A percentile compares a stretch with the other conserved stretches of the same genome.
Conservation (phyloP, 2,329 filamentous ascomycete species). For the Trichoderma aggressivum region DNA sequence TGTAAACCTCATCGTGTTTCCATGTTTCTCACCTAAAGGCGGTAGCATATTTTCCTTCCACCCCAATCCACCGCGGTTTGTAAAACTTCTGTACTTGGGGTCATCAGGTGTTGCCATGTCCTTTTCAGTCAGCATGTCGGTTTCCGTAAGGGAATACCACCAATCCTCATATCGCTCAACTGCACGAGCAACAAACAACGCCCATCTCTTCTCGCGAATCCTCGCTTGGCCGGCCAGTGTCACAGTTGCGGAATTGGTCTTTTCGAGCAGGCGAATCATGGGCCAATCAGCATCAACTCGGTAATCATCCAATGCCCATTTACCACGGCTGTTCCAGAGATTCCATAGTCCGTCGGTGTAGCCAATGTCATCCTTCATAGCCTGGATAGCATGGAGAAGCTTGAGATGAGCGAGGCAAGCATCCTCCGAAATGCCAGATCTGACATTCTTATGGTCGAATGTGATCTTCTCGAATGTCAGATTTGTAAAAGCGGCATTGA, state of each 20-base stretch:
- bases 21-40: slow-evolving; percentile 49
- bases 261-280: slow-evolving; percentile 15
- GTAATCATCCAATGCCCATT: slow-evolving; percentile 15
- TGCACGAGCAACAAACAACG: slow-evolving; percentile 64
- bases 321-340: slow-evolving; percentile 49
- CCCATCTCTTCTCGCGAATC: slow-evolving; percentile 71
- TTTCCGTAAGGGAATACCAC: slow-evolving; percentile 47
- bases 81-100: slow-evolving; percentile 35
- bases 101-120: slow-evolving; percentile 33
- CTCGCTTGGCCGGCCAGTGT: slow-evolving; percentile 39
- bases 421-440: slow-evolving; percentile 31
- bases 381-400: slow-evolving; percentile 64
- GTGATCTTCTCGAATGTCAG: background rate
- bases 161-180: slow-evolving; percentile 66
- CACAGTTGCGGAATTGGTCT: slow-evolving; percentile 33
- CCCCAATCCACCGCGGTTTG: slow-evolving; percentile 13
- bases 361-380: slow-evolving; percentile 63
- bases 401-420: slow-evolving; percentile 72
- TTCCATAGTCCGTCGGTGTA: slow-evolving; percentile 65
- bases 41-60: slow-evolving; percentile 48
- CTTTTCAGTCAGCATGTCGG: slow-evolving; percentile 31
- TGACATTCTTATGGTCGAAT: background rate
- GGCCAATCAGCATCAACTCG: slow-evolving; percentile 1
- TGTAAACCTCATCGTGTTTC: background rate
- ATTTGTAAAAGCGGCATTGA: background rate